phyloP scores from a whole-genome alignment of 768 basidiomycete species.

The Polyporus arcularius region DNA sequence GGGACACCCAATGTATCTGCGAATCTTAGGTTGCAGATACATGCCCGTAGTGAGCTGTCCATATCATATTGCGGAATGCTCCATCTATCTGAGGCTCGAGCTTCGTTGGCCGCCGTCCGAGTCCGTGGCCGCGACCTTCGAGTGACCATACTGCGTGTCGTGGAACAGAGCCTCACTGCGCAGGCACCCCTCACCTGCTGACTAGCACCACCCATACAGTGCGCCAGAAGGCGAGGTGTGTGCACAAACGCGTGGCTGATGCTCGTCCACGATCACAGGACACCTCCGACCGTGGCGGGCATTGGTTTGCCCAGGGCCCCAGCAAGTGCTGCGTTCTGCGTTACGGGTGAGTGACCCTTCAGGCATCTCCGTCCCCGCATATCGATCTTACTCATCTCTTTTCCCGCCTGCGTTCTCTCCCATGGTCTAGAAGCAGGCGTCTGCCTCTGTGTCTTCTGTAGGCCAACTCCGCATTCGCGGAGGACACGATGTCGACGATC shows the following conservation, averaged over 20 bases:
- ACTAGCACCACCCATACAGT: background rate
- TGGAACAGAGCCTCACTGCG: background rate
- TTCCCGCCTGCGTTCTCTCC: background rate
- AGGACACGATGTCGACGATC: background rate
- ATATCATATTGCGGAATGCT: too few species aligned
- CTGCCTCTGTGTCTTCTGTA: background rate
- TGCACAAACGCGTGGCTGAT: background rate
- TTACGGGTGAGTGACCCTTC: background rate
- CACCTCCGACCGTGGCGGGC: background rate
- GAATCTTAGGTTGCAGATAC: too few species aligned
- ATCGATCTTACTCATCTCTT: background rate
- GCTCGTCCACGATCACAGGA: background rate
- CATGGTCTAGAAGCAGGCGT: background rate
- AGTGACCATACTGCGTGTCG: too few species aligned
- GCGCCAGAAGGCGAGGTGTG: background rate
- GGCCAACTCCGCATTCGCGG: background rate
- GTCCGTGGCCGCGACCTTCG: too few species aligned
- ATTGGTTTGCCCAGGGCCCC: background rate
- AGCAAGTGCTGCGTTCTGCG: background rate
- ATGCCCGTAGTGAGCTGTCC: too few species aligned
- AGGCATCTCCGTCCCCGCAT: background rate
- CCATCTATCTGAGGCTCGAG: too few species aligned
- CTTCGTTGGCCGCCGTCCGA: too few species aligned
- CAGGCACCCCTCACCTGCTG: background rate
- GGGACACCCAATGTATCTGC: too few species aligned